A percentile compares a stretch with the other conserved stretches of the same genome.
phyloP scores from a whole-genome alignment of 371 early-diverging fungal species.

The Syncephalis fuscata region DNA sequence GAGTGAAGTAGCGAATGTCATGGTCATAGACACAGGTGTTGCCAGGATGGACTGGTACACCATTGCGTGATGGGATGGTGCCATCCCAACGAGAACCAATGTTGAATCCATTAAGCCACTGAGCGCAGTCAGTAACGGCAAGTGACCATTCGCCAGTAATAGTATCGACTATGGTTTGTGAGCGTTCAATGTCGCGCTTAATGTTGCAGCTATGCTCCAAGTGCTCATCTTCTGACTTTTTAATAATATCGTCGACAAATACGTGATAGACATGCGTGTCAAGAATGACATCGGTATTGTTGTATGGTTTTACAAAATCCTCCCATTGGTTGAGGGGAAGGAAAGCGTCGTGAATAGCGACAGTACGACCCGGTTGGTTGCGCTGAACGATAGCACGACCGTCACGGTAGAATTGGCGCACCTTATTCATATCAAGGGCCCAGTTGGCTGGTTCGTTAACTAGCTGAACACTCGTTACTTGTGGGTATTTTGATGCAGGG shows the following conservation, averaged over 20 bases:
- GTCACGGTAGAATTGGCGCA: slow-evolving; percentile 4
- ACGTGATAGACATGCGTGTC: slow-evolving; percentile 32
- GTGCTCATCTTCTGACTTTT: slow-evolving; percentile 6
- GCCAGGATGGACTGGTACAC: slow-evolving; percentile 3
- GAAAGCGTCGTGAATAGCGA: slow-evolving; percentile 5
- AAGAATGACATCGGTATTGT: slow-evolving; percentile 1
- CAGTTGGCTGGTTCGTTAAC: slow-evolving; percentile 24
- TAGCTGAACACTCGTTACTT: slow-evolving; percentile 13
- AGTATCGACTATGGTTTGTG: slow-evolving; percentile 21
- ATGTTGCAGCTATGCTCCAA: slow-evolving; percentile 8
- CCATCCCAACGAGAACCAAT: slow-evolving; percentile 49
- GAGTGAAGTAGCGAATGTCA: slow-evolving; percentile 8
- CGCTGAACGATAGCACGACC: neutral
- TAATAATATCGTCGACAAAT: slow-evolving; percentile 17
- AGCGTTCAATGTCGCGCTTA: slow-evolving; percentile 2
- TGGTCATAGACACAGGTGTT: slow-evolving; percentile 24
- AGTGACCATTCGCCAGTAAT: slow-evolving; percentile 60
- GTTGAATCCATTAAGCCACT: slow-evolving; percentile 51
- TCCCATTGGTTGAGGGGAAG: neutral
- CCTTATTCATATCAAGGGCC: slow-evolving; percentile 11
- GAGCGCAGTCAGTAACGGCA: slow-evolving; percentile 58
- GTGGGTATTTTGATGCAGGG: slow-evolving; percentile 1
- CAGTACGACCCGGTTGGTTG: neutral
- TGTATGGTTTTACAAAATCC: neutral
- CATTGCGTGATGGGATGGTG: slow-evolving; percentile 14